These are phyloP conservation scores for Scheffersomyces insectosa DNA, from an alignment of 1,139 yeast genomes.

Conservation along the genomic window DNA sequence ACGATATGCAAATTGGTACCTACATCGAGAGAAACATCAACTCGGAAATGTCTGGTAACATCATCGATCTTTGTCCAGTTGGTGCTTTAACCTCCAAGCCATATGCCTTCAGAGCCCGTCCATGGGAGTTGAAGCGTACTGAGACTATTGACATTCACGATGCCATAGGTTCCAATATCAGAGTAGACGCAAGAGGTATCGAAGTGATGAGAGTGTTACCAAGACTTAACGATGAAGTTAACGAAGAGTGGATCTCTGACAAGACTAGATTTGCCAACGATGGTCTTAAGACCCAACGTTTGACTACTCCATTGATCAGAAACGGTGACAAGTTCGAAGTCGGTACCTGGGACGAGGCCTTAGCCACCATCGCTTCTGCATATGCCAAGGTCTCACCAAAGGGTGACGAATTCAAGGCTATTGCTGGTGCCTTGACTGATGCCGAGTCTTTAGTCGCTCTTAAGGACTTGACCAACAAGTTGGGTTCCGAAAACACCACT, in stretches of 20 bases:
- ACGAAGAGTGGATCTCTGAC: slow-evolving; percentile 92
- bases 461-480: slow-evolving; percentile 73
- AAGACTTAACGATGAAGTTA: slow-evolving; percentile 80
- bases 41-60: slow-evolving; percentile 85
- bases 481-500: slow-evolving; percentile 81
- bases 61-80: slow-evolving; percentile 87
- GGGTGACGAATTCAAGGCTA: slow-evolving; percentile 75
- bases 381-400: slow-evolving; percentile 57
- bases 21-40: slow-evolving; percentile 83
- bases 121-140: slow-evolving; percentile 91
- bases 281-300: slow-evolving; percentile 83
- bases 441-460: slow-evolving; percentile 82
- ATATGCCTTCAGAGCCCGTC: slow-evolving; percentile 87
- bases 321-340: slow-evolving; percentile 70
- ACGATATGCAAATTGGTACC: slow-evolving; percentile 90
- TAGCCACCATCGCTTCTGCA: slow-evolving; percentile 68
- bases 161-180: slow-evolving; percentile 78
- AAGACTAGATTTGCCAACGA: slow-evolving; percentile 85
- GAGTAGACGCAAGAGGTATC: slow-evolving; percentile 85
- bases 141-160: slow-evolving; percentile 87
- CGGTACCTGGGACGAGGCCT: slow-evolving; percentile 88
- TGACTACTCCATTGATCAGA: slow-evolving; percentile 79
- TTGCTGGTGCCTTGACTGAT: slow-evolving; percentile 81
- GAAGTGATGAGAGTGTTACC: slow-evolving; percentile 90
- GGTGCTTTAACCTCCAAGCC: slow-evolving; percentile 92